phyloP scores from a whole-genome alignment of 768 basidiomycete genomes.

The Trametes cingulata region DNA sequence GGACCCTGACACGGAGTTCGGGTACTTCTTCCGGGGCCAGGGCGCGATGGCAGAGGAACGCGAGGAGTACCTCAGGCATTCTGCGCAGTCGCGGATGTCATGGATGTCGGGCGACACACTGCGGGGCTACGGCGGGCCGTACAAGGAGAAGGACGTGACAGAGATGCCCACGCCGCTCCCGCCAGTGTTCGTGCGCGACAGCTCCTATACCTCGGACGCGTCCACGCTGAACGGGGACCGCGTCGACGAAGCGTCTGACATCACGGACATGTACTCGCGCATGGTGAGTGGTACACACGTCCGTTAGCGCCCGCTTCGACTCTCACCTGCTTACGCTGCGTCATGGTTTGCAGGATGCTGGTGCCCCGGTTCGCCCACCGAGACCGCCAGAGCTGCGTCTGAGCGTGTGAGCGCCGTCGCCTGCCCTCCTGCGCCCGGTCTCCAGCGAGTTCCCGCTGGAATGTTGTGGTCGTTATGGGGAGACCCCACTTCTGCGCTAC shows the following conservation, averaged over 20 bases:
- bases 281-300: background rate
- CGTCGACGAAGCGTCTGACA: constrained; percentile 7
- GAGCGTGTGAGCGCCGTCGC: background rate
- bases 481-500: background rate
- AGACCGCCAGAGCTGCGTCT: constrained; percentile 12
- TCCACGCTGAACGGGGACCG: background rate
- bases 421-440: background rate
- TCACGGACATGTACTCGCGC: constrained; percentile 11
- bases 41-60: constrained; percentile 5
- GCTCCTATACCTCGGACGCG: constrained; percentile 5
- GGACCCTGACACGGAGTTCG: constrained; percentile 19
- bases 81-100: background rate
- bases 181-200: constrained; percentile 2
- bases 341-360: background rate
- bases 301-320: background rate
- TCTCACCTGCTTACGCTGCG: background rate
- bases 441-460: background rate
- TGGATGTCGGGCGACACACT: constrained; percentile 1
- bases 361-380: constrained; percentile 1
- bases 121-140: constrained; percentile 1
- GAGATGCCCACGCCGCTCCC: constrained; percentile 7
- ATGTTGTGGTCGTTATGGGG: constrained; percentile 2
- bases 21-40: constrained; percentile 12
- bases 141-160: constrained; percentile 6
- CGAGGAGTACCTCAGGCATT: constrained; percentile 1